Evolutionary conservation across 129 eudicot genomes (phyloP).

Genomic region (Pseudognaphalium luteoalbum): DNA sequence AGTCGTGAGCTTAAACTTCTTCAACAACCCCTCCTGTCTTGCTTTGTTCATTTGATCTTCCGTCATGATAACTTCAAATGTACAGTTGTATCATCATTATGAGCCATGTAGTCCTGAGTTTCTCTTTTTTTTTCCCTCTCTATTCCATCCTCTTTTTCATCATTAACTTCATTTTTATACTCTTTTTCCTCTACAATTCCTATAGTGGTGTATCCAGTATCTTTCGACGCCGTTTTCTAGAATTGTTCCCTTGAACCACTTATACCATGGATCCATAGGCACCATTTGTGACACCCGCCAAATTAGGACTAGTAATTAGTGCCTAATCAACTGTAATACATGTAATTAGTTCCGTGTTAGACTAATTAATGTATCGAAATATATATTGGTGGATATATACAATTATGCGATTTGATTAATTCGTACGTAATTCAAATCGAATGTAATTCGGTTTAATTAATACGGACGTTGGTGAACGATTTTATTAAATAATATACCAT

Average conservation of each 20-base stretch:
- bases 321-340: no score
- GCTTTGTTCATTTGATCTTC: slow-evolving; percentile 55
- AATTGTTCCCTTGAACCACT: slow-evolving; percentile 72
- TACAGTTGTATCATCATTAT: slow-evolving; percentile 58
- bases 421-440: no score
- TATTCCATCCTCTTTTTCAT: slow-evolving; percentile 59
- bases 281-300: no score
- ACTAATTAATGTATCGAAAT: no score
- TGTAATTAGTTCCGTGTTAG: no score
- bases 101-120: slow-evolving; percentile 62
- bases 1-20: slow-evolving; percentile 75
- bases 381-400: no score
- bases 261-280: slow-evolving; percentile 98
- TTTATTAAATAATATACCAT: no score
- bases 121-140: no score
- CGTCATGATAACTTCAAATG: slow-evolving; percentile 50
- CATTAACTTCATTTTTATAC: slow-evolving; percentile 47
- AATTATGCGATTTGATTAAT: no score
- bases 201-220: slow-evolving; percentile 60
- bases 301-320: no score
- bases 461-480: no score
- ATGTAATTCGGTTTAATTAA: no score
- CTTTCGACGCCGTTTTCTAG: slow-evolving; percentile 65
- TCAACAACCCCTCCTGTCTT: slow-evolving; percentile 77
- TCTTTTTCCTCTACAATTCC: slow-evolving; percentile 70